These are phyloP conservation scores for Hypsizygus ulmarius DNA, from an alignment of 1,284 basidiomycete species.

Conservation along the genomic window DNA sequence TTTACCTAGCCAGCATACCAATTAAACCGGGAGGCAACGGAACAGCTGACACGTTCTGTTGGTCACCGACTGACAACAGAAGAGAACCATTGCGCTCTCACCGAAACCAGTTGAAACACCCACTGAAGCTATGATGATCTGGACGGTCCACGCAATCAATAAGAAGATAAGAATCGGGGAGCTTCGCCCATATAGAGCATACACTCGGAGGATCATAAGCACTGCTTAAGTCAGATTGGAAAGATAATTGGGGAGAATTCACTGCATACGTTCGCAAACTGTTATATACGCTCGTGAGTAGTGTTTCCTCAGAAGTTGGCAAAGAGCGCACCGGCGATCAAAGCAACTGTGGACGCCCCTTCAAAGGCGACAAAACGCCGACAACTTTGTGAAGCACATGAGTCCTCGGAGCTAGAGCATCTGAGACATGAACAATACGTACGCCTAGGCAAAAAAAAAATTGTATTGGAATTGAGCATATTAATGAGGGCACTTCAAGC, in stretches of 20 bases:
- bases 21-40: conserved; percentile 20
- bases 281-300: background rate
- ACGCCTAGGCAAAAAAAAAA: conserved; percentile 10
- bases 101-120: conserved; percentile 22
- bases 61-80: background rate
- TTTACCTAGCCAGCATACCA: conserved; percentile 11
- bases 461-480: background rate
- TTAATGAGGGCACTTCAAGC: background rate
- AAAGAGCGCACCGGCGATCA: conserved; percentile 9
- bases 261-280: conserved; percentile 14
- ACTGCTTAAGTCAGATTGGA: conserved; percentile 13
- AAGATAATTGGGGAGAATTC: background rate
- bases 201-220: conserved; percentile 30
- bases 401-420: background rate
- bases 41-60: conserved; percentile 11
- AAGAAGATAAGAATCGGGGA: conserved; percentile 17
- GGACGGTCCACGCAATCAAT: conserved; percentile 20
- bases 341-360: conserved; percentile 22
- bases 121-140: conserved; percentile 21
- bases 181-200: conserved; percentile 25
- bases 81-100: conserved; percentile 11
- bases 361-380: conserved; percentile 27
- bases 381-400: conserved; percentile 19
- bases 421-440: background rate
- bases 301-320: background rate